Base-by-base conservation (phyloP, 768 basidiomycete genomes). In the Rhizopogon vulgaris region DNA sequence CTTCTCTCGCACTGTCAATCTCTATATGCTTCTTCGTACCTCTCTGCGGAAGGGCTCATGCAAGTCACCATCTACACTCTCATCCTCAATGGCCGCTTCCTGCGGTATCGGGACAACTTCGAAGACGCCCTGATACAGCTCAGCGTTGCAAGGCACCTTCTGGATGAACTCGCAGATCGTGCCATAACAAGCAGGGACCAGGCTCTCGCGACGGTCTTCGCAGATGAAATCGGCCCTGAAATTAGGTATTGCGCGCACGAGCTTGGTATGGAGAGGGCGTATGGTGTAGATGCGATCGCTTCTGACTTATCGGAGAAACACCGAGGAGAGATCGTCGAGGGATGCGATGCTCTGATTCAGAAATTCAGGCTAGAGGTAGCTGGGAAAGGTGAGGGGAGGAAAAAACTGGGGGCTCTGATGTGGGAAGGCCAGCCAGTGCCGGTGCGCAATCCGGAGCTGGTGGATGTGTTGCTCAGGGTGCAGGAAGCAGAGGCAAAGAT, bases 231-330 rank as follows among this genome's bases (percentile, higher is more conserved):
- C 49, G 85, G 89, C 22, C 93, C 95, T 0, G 84, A 96, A 66
- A 92, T 98, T 49, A 76, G 95, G 41, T 87, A 94, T 69, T 92
- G 87, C 58, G 94, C 94, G 0, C 95, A 97, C 60, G 85, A 92
- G 61, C 74, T 94, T 12, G 90, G 92, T 1, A 74, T 82, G 48
- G 73, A 73, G 39, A 85, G 83, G 60, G 84, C 89, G 3, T 94
- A 94, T 68, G 90, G 93, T 63, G 71, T 93, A 28, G 85, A 89
- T 56, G 79, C 74, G 4, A 86, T 94, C 56, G 85, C 83, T 17
- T 70, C 73, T 5, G 85, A 87, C 51, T 63, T 89, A 11, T 77
- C 84, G 2, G 69, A 76, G 0, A 72, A 73, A 53, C 78, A 84
- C 55, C 73, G 78, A 48, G 77, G 76, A 42, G 70, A 80, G 41